Evolutionary conservation across 1,139 yeast species (phyloP).

Genomic region (Debaryomyces sp.): DNA sequence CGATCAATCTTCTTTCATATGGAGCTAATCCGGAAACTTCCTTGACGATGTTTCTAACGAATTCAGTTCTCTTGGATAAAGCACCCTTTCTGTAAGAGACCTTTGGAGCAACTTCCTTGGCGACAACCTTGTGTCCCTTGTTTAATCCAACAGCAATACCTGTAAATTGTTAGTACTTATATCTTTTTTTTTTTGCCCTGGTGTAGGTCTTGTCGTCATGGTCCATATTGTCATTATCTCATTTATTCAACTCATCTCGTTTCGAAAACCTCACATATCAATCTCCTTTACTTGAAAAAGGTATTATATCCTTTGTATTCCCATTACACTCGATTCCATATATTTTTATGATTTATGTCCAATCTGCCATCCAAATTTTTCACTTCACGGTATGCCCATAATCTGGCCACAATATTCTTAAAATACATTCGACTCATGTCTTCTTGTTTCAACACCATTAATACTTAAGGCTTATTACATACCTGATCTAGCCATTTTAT

Average conservation of each 20-base stretch:
- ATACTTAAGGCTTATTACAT: constrained; percentile 31
- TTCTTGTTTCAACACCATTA: neutral
- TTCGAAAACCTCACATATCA: neutral
- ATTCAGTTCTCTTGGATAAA: constrained; percentile 91
- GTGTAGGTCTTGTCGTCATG: neutral
- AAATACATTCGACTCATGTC: neutral
- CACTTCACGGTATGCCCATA: neutral
- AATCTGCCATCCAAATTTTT: neutral
- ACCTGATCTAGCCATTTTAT: constrained; percentile 65
- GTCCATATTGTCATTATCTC: neutral
- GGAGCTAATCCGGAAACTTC: constrained; percentile 99
- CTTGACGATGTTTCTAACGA: constrained; percentile 93
- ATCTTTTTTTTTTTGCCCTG: neutral
- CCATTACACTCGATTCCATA: neutral
- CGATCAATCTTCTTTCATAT: constrained; percentile 99
- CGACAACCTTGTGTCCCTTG: constrained; percentile 98
- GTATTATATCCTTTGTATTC: neutral
- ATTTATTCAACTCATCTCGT: neutral
- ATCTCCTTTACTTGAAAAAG: neutral
- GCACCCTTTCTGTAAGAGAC: constrained; percentile 97
- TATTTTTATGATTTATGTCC: neutral
- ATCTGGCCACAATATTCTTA: neutral
- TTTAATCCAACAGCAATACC: constrained; percentile 99
- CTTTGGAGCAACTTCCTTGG: constrained; percentile 92
- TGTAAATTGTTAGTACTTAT: constrained; percentile 33